Conservation (phyloP, 2,329 filamentous ascomycete genomes). For the Lomentospora prolificans region DNA sequence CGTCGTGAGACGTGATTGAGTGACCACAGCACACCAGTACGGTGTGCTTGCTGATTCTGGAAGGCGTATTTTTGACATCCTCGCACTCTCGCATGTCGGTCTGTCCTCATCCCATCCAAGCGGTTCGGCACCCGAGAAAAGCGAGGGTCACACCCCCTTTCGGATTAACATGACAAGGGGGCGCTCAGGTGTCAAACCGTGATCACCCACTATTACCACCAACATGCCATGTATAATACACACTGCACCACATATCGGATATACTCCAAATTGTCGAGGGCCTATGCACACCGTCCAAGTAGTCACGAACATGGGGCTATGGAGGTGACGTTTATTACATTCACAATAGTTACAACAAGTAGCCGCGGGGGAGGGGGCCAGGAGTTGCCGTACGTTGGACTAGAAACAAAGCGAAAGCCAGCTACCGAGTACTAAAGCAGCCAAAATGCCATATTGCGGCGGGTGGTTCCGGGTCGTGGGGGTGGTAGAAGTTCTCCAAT, state of each 20-base stretch:
- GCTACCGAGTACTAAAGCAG: neutral
- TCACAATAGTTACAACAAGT: too few relatives aligned
- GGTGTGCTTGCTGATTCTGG: neutral
- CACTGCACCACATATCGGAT: too few relatives aligned
- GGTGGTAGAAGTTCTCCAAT: neutral
- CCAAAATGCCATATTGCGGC: neutral
- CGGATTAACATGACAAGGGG: neutral
- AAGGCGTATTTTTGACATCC: neutral
- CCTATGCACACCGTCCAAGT: too few relatives aligned
- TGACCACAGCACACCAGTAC: neutral
- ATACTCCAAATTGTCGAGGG: too few relatives aligned
- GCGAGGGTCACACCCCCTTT: neutral
- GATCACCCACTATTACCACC: neutral
- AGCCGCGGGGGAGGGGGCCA: too few relatives aligned
- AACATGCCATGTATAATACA: too few relatives aligned
- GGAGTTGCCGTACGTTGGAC: too few relatives aligned
- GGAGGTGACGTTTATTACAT: too few relatives aligned
- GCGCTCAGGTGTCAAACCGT: neutral
- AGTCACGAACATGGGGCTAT: too few relatives aligned
- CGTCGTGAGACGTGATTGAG: neutral
- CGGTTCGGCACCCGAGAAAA: neutral
- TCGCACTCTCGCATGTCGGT: neutral
- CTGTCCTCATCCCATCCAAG: neutral
- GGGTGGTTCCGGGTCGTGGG: slow-evolving; percentile 8
- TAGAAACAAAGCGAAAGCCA: too few relatives aligned